Base-by-base conservation (phyloP, 169 alveolate species). In the Babesia divergens region DNA sequence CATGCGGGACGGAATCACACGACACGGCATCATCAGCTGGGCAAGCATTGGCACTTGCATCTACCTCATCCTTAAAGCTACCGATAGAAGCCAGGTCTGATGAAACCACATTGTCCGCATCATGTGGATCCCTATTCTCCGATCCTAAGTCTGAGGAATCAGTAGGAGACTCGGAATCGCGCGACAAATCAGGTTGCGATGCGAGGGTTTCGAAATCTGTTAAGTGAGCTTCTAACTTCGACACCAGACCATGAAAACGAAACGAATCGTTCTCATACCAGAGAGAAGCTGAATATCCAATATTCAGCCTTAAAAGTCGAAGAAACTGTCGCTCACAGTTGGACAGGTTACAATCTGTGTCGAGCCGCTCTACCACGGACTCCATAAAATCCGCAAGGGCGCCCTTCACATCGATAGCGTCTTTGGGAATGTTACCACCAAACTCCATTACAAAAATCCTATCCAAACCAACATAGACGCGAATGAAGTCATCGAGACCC, bases 181-280 rank as follows among this genome's bases (percentile, higher is more conserved):
- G 13, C 5, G 24, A 1, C 5, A 32, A 8, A 51, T 51, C 60
- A 0, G 34, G 53, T 22, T 46, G 28, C 14, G 72, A 44, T 0
- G 56, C 72, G 37, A 62, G 16, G 7, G 56, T 24, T 13, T 46
- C 52, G 59, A 62, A 66, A 26, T 22, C 34, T 20, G 28, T 52
- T 8, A 76, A 76, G 66, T 44, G 56, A 16, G 52, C 9, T 43
- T 52, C 65, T 37, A 76, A 59, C 46, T 62, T 32, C 18, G 68
- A 58, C 34, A 65, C 54, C 13, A 62, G 20, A 6, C 44, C 70
- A 29, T 76, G 85, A 29, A 76, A 76, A 22, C 47, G 56, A 46
- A 76, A 76, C 22, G 85, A 58, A 42, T 76, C 85, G 35, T 65
- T 76, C 29, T 76, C 85, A 38, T 76, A 76, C 85, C 85, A 76